Conservation (phyloP, 345 rosid genomes). For the Cochlearia excelsa region DNA sequence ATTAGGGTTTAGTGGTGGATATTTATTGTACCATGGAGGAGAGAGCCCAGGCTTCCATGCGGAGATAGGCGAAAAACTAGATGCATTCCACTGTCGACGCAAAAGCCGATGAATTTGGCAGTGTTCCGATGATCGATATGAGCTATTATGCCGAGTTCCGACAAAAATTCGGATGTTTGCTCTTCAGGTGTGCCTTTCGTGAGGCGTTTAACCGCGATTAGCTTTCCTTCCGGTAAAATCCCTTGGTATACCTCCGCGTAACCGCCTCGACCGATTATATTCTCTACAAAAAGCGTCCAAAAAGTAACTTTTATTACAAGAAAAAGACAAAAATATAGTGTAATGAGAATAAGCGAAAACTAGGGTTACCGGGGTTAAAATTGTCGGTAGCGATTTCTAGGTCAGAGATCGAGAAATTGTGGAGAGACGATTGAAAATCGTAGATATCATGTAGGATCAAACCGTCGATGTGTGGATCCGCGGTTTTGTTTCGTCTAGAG, state of each 20-base stretch:
- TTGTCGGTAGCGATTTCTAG: constrained; percentile 66
- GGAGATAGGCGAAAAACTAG: constrained; percentile 74
- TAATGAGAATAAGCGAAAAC: neutral
- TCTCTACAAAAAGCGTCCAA: constrained; percentile 44
- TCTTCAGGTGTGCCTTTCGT: constrained; percentile 74
- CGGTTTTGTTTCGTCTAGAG: constrained; percentile 38
- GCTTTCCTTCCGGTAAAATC: constrained; percentile 51
- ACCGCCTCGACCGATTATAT: constrained; percentile 87
- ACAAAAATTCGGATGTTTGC: constrained; percentile 56
- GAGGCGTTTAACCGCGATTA: constrained; percentile 71
- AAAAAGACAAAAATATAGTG: too few species aligned
- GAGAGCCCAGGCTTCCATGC: constrained; percentile 70
- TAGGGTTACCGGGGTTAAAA: constrained; percentile 51
- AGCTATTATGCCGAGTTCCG: constrained; percentile 83
- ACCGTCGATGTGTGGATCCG: constrained; percentile 41
- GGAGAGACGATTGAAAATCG: constrained; percentile 56
- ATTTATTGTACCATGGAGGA: constrained; percentile 62
- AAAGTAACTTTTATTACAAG: too few species aligned
- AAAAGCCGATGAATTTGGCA: constrained; percentile 81
- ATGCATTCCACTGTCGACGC: constrained; percentile 81
- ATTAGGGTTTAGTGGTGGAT: neutral
- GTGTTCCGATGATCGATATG: constrained; percentile 86
- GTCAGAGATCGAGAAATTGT: constrained; percentile 55
- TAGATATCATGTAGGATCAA: constrained; percentile 50
- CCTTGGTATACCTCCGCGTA: constrained; percentile 89